Base-by-base conservation (phyloP, 2,329 filamentous ascomycete species). In the Chaetomium strumarium region DNA sequence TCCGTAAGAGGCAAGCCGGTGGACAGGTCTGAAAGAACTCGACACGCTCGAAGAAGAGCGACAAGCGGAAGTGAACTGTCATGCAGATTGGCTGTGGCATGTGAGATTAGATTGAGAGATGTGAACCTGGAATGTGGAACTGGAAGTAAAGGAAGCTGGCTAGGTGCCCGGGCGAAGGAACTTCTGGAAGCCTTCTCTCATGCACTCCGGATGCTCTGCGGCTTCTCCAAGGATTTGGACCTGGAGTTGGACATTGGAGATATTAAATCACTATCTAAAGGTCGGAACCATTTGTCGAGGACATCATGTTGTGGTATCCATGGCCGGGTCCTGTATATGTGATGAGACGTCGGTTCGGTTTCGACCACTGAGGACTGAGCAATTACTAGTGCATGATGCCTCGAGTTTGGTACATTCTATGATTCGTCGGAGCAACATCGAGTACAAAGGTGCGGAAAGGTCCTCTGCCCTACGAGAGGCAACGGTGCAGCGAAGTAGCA, bases 61-160 rank as follows among this genome's bases (percentile, higher is more conserved):
- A n/a, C n/a, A n/a, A 37, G 20, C n/a, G 20, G 16, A 41, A 8
- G 29, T 17, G 33, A 10, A 11, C 34, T 20, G 41, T 39, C 33
- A 39, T 30, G n/a, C 33, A 46, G 42, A 46, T 57, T 57, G 54
- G 49, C 41, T 10, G 39, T 31, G 36, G 45, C 49, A 44, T 45
- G 48, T 46, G 44, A 59, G 52, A 59, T 59, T 60, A 53, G 40
- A 46, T 9, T 51, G 53, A 57, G 52, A 57, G 37, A 45, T 56
- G 40, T 49, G 56, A 62, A 62, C 58, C 60, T 55, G 58, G 58
- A 58, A 58, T 49, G 57, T 57, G 58, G 60, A 44, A 51, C 44
- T 45, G 39, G 34, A 40, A 12, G 33, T n/a, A 10, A 34, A 19
- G 16, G 36, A 17, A 14, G 38, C 9, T 45, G 36, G 49, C 24